A percentile compares a stretch with the other conserved stretches of the same genome.
Evolutionary conservation across 2,329 filamentous ascomycete species (phyloP).

Genomic region (Fusarium ramigenum): DNA sequence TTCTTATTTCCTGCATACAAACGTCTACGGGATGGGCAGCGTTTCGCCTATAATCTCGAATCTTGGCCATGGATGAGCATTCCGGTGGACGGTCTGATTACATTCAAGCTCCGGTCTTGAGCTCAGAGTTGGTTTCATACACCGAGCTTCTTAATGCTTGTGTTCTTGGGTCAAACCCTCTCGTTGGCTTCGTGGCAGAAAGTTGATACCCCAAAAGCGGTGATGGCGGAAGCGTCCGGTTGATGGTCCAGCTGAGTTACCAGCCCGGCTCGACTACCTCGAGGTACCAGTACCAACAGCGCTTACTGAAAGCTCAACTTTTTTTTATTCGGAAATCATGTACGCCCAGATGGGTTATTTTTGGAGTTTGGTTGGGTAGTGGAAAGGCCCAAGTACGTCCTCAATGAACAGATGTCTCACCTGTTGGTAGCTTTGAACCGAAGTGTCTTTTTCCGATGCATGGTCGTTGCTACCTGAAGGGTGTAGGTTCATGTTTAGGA

Average conservation of each 20-base stretch:
- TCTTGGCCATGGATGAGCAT: conserved; percentile 16
- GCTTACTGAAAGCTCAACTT: conserved; percentile 31
- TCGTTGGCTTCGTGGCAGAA: conserved; percentile 43
- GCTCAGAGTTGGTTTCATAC: conserved; percentile 28
- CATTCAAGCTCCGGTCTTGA: conserved; percentile 21
- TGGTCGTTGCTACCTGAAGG: conserved; percentile 21
- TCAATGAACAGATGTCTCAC: conserved; percentile 16
- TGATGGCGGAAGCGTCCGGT: conserved; percentile 36
- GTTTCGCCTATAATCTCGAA: conserved; percentile 30
- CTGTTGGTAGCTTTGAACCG: conserved; percentile 23
- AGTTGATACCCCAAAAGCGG: conserved; percentile 51
- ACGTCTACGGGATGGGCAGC: conserved; percentile 5
- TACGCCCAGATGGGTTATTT: conserved; percentile 22
- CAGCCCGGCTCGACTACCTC: conserved; percentile 16
- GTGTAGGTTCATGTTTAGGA: conserved; percentile 13
- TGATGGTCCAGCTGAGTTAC: conserved; percentile 33
- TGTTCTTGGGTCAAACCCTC: conserved; percentile 39
- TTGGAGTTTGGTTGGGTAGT: conserved; percentile 33
- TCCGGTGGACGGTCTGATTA: conserved; percentile 12
- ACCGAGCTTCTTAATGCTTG: conserved; percentile 39
- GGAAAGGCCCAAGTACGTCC: conserved; percentile 16
- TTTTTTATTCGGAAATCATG: conserved; percentile 30
- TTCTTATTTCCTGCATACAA: conserved; percentile 27
- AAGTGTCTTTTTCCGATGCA: conserved; percentile 11
- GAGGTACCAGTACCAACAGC: conserved; percentile 27